Evolutionary conservation across 495 filamentous ascomycete species (phyloP), one percentile per base, ranked within the genome.

Genomic region (Daldinia grandis): DNA sequence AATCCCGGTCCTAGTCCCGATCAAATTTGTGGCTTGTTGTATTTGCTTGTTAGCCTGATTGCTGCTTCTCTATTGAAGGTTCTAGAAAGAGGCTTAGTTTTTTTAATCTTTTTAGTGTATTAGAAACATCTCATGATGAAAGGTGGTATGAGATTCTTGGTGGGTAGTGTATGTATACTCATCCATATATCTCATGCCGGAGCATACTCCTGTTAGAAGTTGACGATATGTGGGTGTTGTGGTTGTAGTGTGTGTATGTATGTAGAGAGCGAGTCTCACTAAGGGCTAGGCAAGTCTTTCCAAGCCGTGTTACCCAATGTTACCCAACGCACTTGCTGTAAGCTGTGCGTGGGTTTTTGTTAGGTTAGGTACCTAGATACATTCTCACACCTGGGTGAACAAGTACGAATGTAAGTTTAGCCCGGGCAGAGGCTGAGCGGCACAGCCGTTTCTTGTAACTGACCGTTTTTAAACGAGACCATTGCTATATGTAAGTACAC

Each of bases 21-120:
- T 66, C 33, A 33, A 63, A 30, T 40, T 50, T 62, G 58, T 63
- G 58, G 62, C 68, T 59, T 68, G 57, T 59, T 58, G 57, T 69
- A 51, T 73, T 65, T 64, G 69, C n/a, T 42, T 50, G 33, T 56
- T 58, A 17, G 30, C 5, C 25, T 56, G 15, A 35, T 56, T 37
- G 5, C 24, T 19, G 33, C 28, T 42, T 47, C 28, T 59, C 17
- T 25, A 17, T 31, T 62, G 50, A 24, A 33, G 9, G 58, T 25
- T 58, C 30, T 19, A 49, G 35, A 44, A 51, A 35, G 40, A 53
- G 50, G 27, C 51, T 51, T 57, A 8, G 51, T 42, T 35, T 49
- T 28, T 63, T 8, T 8, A 15, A 15, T 30, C 3, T 28, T 25
- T 28, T 28, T n/a, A 24, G 9, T 53, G n/a, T n/a, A n/a, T n/a